Evolutionary conservation across 345 rosid species (phyloP), one percentile per base, ranked within the genome.

Genomic region (Hirschfeldia incana): DNA sequence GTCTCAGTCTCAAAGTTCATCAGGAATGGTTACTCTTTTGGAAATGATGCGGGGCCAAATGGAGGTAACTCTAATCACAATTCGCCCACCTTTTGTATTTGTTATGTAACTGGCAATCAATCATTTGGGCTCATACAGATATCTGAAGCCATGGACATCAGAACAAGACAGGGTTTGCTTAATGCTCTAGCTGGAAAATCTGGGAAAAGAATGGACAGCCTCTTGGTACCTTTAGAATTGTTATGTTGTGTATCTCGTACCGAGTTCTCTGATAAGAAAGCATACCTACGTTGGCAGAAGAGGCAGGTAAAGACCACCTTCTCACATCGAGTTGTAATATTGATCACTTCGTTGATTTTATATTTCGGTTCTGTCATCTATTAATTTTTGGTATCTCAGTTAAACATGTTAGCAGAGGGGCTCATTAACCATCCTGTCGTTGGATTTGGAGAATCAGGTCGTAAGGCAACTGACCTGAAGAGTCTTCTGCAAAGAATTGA

Each of bases 261-360:
- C 33, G 98, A 95, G 83, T 95, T 95, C 86, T 88, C 99, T 74
- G 98, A 95, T 78, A 93, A 93, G 85, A 93, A 93, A 86, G 88
- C 98, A 51, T 95, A 88, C 78, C 87, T 95, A 80, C 91, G 90
- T 73, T 95, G 99, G 98, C 99, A 95, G 86, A 95, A 90, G 84
- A 93, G 99, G 92, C 99, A 93, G 98, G 99, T 91, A 85, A 83
- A 84, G 80, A 73, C 76, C 74, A 37, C 53, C 71, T 29, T 76
- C 62, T 80, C 42, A 21, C 67, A 55, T 21, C 72, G 51, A 65
- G 73, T 66, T 61, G 49, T 46, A 65, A 33, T 67, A 28, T 42
- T 13, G 59, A 30, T 37, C 33, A 28, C 81, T 67, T 72, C 66
- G 73, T 68, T 69, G 44, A 76, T 70, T 29, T 55, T 73, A 64